These are phyloP conservation scores for Myriosclerotinia duriaeana DNA, from an alignment of 2,329 filamentous ascomycete genomes.

Conservation along the genomic window DNA sequence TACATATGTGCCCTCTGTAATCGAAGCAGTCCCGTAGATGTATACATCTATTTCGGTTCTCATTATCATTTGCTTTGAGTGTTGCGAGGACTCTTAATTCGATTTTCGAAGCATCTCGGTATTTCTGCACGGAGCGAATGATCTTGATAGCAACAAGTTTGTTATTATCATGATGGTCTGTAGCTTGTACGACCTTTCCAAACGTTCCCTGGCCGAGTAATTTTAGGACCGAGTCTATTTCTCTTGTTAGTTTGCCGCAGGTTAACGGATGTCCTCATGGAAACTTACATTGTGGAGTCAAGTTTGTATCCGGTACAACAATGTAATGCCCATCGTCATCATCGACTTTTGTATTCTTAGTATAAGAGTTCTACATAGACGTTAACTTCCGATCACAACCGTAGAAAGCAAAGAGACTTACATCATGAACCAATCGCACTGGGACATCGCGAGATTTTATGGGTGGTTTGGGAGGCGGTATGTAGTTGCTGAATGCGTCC, in stretches of 20 bases:
- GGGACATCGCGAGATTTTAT: slow-evolving; percentile 84
- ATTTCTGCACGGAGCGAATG: slow-evolving; percentile 97
- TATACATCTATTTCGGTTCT: slow-evolving; percentile 94
- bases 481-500: slow-evolving; percentile 74
- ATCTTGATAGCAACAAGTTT: slow-evolving; percentile 93
- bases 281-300: slow-evolving; percentile 85
- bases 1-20: slow-evolving; percentile 94
- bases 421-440: slow-evolving; percentile 62
- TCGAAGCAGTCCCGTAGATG: slow-evolving; percentile 97
- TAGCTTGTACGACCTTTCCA: slow-evolving; percentile 94
- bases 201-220: slow-evolving; percentile 96
- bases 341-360: slow-evolving; percentile 73
- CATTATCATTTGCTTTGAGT: slow-evolving; percentile 82
- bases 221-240: slow-evolving; percentile 78
- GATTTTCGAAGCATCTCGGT: slow-evolving; percentile 92
- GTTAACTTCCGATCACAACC: slow-evolving; percentile 26
- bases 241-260: slow-evolving; percentile 13
- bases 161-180: slow-evolving; percentile 67
- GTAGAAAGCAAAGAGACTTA: slow-evolving; percentile 45
- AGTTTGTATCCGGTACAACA: slow-evolving; percentile 78
- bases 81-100: slow-evolving; percentile 92
- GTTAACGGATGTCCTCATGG: neutral
- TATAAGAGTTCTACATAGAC: slow-evolving; percentile 43
- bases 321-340: slow-evolving; percentile 98
- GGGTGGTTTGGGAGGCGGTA: slow-evolving; percentile 81